Conservation (phyloP, 164 flowering plant genomes). For the Protea cynaroides region DNA sequence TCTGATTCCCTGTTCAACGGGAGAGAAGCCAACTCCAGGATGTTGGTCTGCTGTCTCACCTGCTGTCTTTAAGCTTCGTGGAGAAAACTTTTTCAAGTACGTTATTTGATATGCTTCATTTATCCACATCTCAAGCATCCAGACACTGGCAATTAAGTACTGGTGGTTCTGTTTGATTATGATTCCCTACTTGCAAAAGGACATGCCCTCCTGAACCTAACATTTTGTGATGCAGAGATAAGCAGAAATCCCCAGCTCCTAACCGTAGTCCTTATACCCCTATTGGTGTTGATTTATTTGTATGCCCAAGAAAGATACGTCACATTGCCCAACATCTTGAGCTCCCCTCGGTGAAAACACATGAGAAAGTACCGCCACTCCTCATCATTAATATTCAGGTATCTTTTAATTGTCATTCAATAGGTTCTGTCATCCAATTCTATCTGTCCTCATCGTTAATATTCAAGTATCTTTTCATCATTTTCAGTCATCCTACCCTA, state of each 20-base stretch:
- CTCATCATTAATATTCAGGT: constrained; percentile 96
- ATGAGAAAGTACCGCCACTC: constrained; percentile 60
- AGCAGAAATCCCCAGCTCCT: constrained; percentile 68
- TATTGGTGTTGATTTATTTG: constrained; percentile 82
- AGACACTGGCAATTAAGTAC: neutral
- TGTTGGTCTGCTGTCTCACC: constrained; percentile 83
- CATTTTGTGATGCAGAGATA: constrained; percentile 57
- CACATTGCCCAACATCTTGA: constrained; percentile 94
- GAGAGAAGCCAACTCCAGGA: constrained; percentile 56
- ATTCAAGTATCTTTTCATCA: neutral
- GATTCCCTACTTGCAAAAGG: neutral
- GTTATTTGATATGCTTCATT: constrained; percentile 3
- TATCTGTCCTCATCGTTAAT: no score
- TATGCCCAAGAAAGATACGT: constrained; percentile 63
- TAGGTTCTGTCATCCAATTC: neutral
- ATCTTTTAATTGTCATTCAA: neutral
- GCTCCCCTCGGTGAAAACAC: constrained; percentile 64
- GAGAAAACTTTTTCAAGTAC: constrained; percentile 81
- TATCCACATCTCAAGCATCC: neutral
- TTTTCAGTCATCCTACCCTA: neutral
- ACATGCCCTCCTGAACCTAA: constrained; percentile 1
- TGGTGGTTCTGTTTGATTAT: constrained; percentile 2
- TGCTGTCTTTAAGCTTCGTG: constrained; percentile 79
- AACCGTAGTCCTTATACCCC: constrained; percentile 63
- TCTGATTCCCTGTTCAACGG: constrained; percentile 47